Evolutionary conservation across 208 protist genomes (phyloP).

Genomic region (Acanthamoeba royreba): DNA sequence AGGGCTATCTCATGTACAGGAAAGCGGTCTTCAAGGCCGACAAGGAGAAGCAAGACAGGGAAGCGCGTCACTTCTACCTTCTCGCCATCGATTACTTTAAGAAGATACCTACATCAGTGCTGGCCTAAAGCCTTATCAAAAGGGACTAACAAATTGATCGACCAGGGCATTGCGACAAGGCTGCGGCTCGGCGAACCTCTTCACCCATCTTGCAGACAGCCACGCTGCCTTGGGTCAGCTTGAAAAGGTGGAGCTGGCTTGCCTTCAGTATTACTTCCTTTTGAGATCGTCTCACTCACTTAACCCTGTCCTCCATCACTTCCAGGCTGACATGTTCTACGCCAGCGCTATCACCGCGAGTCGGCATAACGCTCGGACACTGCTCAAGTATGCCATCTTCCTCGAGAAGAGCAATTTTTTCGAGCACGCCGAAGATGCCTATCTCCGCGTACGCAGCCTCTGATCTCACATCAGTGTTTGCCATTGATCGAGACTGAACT

Average conservation of each 20-base stretch:
- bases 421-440: background rate
- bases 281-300: background rate
- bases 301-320: background rate
- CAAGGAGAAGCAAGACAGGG: background rate
- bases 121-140: background rate
- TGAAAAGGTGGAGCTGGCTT: background rate
- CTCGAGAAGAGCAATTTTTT: background rate
- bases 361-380: background rate
- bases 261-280: background rate
- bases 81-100: background rate
- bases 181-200: background rate
- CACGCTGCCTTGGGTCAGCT: background rate
- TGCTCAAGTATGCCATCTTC: slow-evolving; percentile 25
- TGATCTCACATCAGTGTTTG: no score
- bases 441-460: background rate
- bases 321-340: background rate
- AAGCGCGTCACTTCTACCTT: background rate
- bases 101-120: background rate
- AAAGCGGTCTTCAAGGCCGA: background rate
- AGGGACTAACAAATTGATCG: no score
- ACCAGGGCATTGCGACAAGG: background rate
- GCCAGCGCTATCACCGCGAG: background rate
- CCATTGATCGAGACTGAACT: no score
- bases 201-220: background rate
- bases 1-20: background rate